Evolutionary conservation across 2,329 filamentous ascomycete genomes (phyloP), one percentile per base, ranked within the genome.

Genomic region (Cryphonectria radicalis): DNA sequence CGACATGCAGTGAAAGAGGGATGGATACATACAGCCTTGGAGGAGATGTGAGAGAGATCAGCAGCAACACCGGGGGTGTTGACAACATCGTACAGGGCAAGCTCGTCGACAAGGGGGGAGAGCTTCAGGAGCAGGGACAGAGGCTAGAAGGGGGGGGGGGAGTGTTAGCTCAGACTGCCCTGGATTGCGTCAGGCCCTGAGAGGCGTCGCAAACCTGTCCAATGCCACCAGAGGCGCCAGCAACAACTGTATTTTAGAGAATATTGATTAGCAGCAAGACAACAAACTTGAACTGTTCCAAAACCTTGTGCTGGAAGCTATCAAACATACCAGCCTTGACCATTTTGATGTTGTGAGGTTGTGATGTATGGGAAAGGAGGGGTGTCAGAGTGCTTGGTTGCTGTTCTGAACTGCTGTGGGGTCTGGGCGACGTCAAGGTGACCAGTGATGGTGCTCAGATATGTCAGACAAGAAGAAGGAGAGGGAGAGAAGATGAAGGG

Each of bases 71-170:
- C 96, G 78, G 94, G 95, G 66, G 94, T 97, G 89, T 98, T 98
- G 84, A 98, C 95, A 76, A 99, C 95, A 97, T 99, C 96, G 88
- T 98, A 99, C 78, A 99, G 93, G 73, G 94, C 88, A 78, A 99
- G 93, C 87, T 98, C 93, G 79, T 95, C 92, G 79, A 99, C 88
- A 80, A 94, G 90, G 75, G 94, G 92, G 80, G 88, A 93, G 76
- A 92, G 90, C 90, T 99, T 99, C 82, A 98, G 89, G 78, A 99
- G 92, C 77, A 99, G 93, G 76, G 96, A 99, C 79, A 99, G 89
- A 77, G 96, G 96, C 95, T 98, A 80, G 63, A 25, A 60, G 66
- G 66, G 74, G 72, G 78, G 66, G 66, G 74, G 72, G 78, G 72
- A 78, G 76, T 71, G 66, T 62, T 53, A 60, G 66, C 57, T 43